Evolutionary conservation across 73 alveolate genomes (phyloP).

Genomic region (Paraurostyla sp.): DNA sequence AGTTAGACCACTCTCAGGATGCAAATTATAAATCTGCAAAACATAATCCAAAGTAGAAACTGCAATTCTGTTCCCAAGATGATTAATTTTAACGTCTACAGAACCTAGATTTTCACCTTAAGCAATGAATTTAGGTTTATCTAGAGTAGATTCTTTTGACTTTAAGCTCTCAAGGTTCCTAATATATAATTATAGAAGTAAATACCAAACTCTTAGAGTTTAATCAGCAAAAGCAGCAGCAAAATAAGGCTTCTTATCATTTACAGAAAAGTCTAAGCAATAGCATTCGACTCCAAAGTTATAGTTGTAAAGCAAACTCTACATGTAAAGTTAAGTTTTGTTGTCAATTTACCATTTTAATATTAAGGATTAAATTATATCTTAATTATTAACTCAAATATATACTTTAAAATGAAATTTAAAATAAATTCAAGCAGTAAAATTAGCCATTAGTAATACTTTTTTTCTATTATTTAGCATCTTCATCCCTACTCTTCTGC

Average conservation of each 20-base stretch:
- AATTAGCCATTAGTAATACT: neutral
- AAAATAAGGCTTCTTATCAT: constrained; percentile 32
- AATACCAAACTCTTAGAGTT: constrained; percentile 55
- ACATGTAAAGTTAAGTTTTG: constrained; percentile 5
- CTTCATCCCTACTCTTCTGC: constrained; percentile 3
- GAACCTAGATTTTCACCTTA: constrained; percentile 10
- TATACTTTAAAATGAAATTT: neutral
- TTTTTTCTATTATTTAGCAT: neutral
- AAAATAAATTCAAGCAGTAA: constrained; percentile 9
- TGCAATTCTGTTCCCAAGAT: constrained; percentile 50
- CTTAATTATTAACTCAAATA: neutral
- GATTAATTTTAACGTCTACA: constrained; percentile 40
- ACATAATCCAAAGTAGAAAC: constrained; percentile 40
- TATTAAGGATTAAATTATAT: neutral
- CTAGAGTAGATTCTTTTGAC: constrained; percentile 3
- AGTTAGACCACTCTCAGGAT: constrained; percentile 39
- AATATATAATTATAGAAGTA: neutral
- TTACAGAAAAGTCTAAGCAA: constrained; percentile 34
- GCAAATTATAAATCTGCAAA: constrained; percentile 3
- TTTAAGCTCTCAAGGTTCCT: constrained; percentile 41
- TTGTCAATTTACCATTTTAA: neutral
- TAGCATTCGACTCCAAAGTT: constrained; percentile 44
- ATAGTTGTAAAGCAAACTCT: constrained; percentile 24
- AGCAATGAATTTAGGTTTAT: constrained; percentile 26
- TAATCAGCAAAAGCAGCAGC: constrained; percentile 62